These are phyloP conservation scores for Venturia nashicola DNA, from an alignment of 2,329 filamentous ascomycete genomes.

Conservation along the genomic window DNA sequence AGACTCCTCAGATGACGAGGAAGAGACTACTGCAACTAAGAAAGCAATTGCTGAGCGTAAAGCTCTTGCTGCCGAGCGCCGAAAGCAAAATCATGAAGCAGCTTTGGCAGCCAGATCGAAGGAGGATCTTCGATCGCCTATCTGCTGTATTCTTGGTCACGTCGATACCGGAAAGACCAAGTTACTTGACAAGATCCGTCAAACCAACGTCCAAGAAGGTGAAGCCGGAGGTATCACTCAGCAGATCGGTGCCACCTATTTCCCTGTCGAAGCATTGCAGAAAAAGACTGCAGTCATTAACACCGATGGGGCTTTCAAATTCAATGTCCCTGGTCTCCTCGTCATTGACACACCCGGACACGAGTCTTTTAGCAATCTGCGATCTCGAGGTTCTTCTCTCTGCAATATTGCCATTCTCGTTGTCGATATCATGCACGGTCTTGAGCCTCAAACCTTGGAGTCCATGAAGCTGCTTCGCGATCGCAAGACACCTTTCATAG, in stretches of 20 bases:
- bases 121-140: conserved; percentile 90
- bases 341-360: conserved; percentile 98
- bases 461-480: conserved; percentile 92
- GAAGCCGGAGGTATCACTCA: conserved; percentile 99
- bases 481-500: conserved; percentile 93
- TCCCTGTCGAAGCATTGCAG: conserved; percentile 84
- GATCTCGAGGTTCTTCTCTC: conserved; percentile 91
- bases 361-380: conserved; percentile 98
- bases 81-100: conserved; percentile 82
- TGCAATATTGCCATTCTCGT: conserved; percentile 99
- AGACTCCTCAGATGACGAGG: conserved; percentile 43
- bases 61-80: conserved; percentile 75
- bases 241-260: conserved; percentile 98
- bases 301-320: conserved; percentile 76
- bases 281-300: conserved; percentile 94
- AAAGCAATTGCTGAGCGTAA: conserved; percentile 66
- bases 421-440: conserved; percentile 98
- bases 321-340: conserved; percentile 93
- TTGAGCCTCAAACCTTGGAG: conserved; percentile 93
- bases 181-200: conserved; percentile 92
- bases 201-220: conserved; percentile 97
- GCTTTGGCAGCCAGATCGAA: conserved; percentile 83
- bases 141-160: conserved; percentile 99
- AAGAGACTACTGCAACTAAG: conserved; percentile 61
- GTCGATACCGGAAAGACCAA: conserved; percentile 99